phyloP scores from a whole-genome alignment of 2,329 filamentous ascomycete genomes.

The Verticillium tricorpus region DNA sequence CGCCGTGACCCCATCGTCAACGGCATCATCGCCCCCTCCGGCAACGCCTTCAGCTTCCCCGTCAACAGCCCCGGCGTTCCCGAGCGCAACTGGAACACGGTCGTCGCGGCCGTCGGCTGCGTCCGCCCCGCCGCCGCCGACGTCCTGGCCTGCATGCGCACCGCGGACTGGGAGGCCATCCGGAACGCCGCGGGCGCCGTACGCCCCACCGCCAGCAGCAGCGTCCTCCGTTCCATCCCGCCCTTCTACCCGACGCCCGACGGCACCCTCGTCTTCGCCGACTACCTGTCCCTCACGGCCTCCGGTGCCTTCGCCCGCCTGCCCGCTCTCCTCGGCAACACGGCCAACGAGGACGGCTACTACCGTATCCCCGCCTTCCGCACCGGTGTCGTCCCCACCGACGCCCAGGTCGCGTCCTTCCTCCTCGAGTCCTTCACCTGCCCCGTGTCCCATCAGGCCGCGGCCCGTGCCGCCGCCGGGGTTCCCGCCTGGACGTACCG shows the following conservation, averaged over 20 bases:
- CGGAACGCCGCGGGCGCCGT: slow-evolving; percentile 30
- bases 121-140: slow-evolving; percentile 15
- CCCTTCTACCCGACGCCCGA: slow-evolving; percentile 39
- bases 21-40: slow-evolving; percentile 41
- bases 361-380: slow-evolving; percentile 39
- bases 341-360: slow-evolving; percentile 41
- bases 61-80: slow-evolving; percentile 28
- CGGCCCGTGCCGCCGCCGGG: slow-evolving; percentile 24
- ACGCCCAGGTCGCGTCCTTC: slow-evolving; percentile 30
- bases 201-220: slow-evolving; percentile 24
- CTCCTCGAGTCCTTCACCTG: slow-evolving; percentile 42
- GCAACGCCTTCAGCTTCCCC: slow-evolving; percentile 39
- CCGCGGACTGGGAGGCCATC: slow-evolving; percentile 27
- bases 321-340: slow-evolving; percentile 38
- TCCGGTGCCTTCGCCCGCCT: slow-evolving; percentile 30
- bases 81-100: slow-evolving; percentile 35
- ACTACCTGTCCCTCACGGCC: slow-evolving; percentile 29
- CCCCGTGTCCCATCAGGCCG: slow-evolving; percentile 33
- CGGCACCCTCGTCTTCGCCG: slow-evolving; percentile 31
- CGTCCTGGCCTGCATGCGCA: slow-evolving; percentile 31
- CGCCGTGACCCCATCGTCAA: slow-evolving; percentile 41
- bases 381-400: slow-evolving; percentile 31
- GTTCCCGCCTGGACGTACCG: slow-evolving; percentile 40
- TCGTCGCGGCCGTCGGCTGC: slow-evolving; percentile 34
- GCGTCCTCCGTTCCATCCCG: slow-evolving; percentile 29